Evolutionary conservation across 139 green algal genomes (phyloP), one percentile per base, ranked within the genome.

Genomic region (Picochlorum sp.): DNA sequence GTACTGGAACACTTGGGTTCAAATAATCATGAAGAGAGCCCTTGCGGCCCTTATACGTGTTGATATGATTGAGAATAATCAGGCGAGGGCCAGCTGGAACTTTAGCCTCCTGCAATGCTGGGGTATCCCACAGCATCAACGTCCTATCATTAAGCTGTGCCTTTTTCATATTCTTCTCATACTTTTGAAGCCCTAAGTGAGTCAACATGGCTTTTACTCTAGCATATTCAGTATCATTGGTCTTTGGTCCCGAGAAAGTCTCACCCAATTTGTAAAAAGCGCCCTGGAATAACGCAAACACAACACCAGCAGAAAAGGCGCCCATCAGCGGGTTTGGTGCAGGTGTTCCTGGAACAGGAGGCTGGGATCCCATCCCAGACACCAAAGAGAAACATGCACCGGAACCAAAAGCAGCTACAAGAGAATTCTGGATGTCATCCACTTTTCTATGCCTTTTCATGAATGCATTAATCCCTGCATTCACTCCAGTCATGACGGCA

Each of bases 61-160:
- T 80, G 11, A 95, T 75, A 79, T 98, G 90, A 65, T 95, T 78
- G 49, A 98, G 72, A 63, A 98, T 98, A 8, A 96, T 70, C 50
- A 98, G 80, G 20, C 92, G 73, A 6, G 93, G 93, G 4, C 93
- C 93, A 3, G 93, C 70, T 3, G 93, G 93, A 50, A 98, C 95
- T 44, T 74, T 80, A 1, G 71, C 82, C 16, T 98, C 91, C 61
- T 75, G 66, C 65, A 97, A 71, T 0, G 89, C 74, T 26, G 78
- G 88, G 6, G 44, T 26, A 52, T 90, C 91, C 87, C 91, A 95
- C 7, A 96, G 77, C 79, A 88, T 85, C 64, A 99, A 89, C 21
- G 89, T 96, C 44, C 73, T 80, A 77, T 99, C 94, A 24, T 81
- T 95, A 8, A 99, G 76, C 73, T 84, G 65, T 4, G 76, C 85